phyloP scores from a whole-genome alignment of 345 rosid genomes.

The Erysimum cheiranthoides region DNA sequence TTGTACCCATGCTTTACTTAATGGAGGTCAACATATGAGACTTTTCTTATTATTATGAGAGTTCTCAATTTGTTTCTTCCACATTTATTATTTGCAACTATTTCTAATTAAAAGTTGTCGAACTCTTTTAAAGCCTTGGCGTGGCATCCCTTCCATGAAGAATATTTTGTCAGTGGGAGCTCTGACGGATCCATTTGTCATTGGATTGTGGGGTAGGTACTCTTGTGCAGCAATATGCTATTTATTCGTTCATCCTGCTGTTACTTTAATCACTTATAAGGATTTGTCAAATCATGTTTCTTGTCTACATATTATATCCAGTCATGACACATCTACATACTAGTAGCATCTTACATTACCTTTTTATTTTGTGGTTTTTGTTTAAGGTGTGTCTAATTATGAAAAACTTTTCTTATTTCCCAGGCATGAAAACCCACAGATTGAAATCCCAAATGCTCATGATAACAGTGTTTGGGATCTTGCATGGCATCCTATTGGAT shows the following conservation, averaged over 20 bases:
- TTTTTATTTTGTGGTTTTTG: slow-evolving; percentile 8
- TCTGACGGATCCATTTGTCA: slow-evolving; percentile 92
- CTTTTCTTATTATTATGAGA: slow-evolving; percentile 6
- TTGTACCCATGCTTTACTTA: slow-evolving; percentile 4
- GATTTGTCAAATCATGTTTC: slow-evolving; percentile 17
- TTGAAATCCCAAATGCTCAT: slow-evolving; percentile 84
- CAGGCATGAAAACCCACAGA: slow-evolving; percentile 97
- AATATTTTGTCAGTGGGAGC: slow-evolving; percentile 97
- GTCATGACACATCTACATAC: slow-evolving; percentile 7
- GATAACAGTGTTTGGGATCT: slow-evolving; percentile 97
- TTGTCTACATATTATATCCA: slow-evolving; percentile 12
- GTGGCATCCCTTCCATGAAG: slow-evolving; percentile 99
- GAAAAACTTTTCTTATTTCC: slow-evolving; percentile 31
- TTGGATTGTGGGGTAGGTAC: slow-evolving; percentile 89
- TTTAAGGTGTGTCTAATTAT: slow-evolving; percentile 29
- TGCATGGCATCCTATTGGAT: slow-evolving; percentile 99
- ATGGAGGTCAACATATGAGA: slow-evolving; percentile 1
- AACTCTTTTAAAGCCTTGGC: slow-evolving; percentile 70
- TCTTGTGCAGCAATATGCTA: slow-evolving; percentile 18
- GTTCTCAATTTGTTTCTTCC: slow-evolving; percentile 9
- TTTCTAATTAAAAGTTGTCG: slow-evolving; percentile 18
- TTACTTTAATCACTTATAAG: slow-evolving; percentile 11
- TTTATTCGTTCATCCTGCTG: not conserved
- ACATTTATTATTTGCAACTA: slow-evolving; percentile 23
- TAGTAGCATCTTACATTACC: slow-evolving; percentile 21